Conservation (phyloP, 768 basidiomycete genomes). For the Pisolithus sp. region DNA sequence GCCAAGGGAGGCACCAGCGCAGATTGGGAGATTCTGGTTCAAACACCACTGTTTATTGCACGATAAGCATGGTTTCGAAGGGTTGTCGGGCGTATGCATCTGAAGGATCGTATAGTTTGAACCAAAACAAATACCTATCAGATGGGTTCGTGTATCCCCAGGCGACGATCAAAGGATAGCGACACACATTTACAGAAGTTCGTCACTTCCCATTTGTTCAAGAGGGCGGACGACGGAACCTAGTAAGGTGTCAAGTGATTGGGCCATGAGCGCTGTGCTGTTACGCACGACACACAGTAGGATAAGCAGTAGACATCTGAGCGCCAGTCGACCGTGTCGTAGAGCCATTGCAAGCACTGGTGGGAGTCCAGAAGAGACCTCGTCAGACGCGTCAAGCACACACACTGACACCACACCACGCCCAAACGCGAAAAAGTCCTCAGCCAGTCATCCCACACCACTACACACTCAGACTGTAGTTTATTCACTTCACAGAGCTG, state of each 20-base stretch:
- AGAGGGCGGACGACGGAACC: conserved; percentile 36
- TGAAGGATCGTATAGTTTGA: conserved; percentile 83
- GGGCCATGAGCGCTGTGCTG: neutral
- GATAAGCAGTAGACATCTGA: conserved; percentile 16
- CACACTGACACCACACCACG: neutral
- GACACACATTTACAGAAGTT: conserved; percentile 82
- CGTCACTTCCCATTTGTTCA: conserved; percentile 83
- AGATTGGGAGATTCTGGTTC: conserved; percentile 84
- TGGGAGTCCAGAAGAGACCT: conserved; percentile 11
- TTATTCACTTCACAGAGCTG: conserved; percentile 1
- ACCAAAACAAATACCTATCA: conserved; percentile 82
- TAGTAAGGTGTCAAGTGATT: conserved; percentile 17
- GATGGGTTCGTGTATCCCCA: neutral
- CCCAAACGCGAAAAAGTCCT: neutral
- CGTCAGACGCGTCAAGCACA: neutral
- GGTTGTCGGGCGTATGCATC: conserved; percentile 74
- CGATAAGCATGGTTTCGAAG: conserved; percentile 84
- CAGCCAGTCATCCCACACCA: neutral
- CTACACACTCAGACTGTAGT: neutral
- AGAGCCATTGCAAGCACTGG: conserved; percentile 12
- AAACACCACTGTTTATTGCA: conserved; percentile 96
- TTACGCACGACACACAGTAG: conserved; percentile 22
- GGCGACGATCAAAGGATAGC: neutral
- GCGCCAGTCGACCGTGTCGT: conserved; percentile 6
- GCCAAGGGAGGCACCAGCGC: conserved; percentile 73